Evolutionary conservation across 1,139 yeast genomes (phyloP), one percentile per base, ranked within the genome.

Genomic region (Debaryomyces psychrophilus): DNA sequence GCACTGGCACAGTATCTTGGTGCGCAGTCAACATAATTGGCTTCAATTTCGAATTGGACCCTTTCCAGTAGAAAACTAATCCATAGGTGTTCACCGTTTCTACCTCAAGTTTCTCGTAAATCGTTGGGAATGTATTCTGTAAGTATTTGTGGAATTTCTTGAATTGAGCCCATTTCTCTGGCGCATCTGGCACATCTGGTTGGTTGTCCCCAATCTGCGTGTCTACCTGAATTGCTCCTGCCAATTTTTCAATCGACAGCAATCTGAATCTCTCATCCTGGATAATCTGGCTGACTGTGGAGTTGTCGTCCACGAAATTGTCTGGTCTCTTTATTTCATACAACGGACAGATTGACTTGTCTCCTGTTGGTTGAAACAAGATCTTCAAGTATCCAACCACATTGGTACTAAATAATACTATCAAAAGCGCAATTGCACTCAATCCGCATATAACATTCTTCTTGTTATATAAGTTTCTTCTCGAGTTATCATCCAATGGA

Each of bases 1-100:
- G 83, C n/a, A 87, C 87, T 0, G 96, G 96, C 11, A 89, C 96
- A 4, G 85, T 88, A 60, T 88, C 96, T 61, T 83, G 89, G 63
- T 89, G 96, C 2, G 93, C 90, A 65, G 84, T 77, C 37, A 87
- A 68, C 62, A 88, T 60, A 11, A 84, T 54, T 5, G 96, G 96
- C 60, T 85, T 82, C 56, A 84, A 68, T 2, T 58, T 49, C 4
- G 62, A 38, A 48, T 82, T 67, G 0, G 78, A 59, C 18, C 95
- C 95, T 53, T 79, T 67, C 85, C 89, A 85, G 23, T 83, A 77
- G 59, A 74, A 82, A 14, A 88, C 76, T 48, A 88, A 68, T 0
- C 90, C 93, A 52, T 82, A 78, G 31, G 81, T 76, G 58, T 88
- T 87, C 44, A 87, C 82, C 31, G 69, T 73, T 41, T 82, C 83